Conservation (phyloP, 2,329 filamentous ascomycete genomes). For the Magnaporthiopsis incrustans region DNA sequence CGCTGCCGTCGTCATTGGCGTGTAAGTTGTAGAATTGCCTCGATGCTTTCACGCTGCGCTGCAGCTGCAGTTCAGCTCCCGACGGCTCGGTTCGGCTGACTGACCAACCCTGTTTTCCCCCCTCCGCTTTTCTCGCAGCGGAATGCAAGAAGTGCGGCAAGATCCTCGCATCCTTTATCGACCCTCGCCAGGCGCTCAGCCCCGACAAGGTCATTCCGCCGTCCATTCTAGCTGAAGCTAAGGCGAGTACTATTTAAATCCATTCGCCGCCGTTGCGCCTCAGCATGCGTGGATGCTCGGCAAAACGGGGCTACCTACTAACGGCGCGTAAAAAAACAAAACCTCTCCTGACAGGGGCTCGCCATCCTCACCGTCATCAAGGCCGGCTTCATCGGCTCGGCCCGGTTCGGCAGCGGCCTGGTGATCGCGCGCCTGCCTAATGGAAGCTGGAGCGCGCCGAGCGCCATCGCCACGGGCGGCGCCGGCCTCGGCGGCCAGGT, state of each 20-base stretch:
- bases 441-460: slow-evolving; percentile 73
- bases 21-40: slow-evolving; percentile 42
- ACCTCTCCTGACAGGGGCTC: slow-evolving; percentile 47
- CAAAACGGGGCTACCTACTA: neutral
- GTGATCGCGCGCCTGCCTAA: slow-evolving; percentile 73
- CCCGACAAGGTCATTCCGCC: slow-evolving; percentile 97
- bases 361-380: slow-evolving; percentile 82
- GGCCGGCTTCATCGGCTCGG: slow-evolving; percentile 77
- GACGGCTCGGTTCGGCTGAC: neutral
- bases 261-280: neutral
- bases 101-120: neutral
- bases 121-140: slow-evolving; percentile 42
- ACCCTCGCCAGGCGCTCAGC: slow-evolving; percentile 86
- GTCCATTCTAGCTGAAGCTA: slow-evolving; percentile 79
- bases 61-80: too few species aligned
- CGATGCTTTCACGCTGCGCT: neutral
- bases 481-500: slow-evolving; percentile 82
- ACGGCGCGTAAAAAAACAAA: slow-evolving; percentile 1
- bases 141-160: slow-evolving; percentile 97
- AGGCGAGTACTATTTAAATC: slow-evolving; percentile 49
- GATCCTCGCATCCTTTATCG: slow-evolving; percentile 90
- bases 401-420: slow-evolving; percentile 72
- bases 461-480: slow-evolving; percentile 71
- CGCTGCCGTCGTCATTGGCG: slow-evolving; percentile 58
- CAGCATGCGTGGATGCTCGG: neutral